These are phyloP conservation scores for Eucalyptus lansdowneana DNA, from an alignment of 345 rosid genomes.

Conservation along the genomic window DNA sequence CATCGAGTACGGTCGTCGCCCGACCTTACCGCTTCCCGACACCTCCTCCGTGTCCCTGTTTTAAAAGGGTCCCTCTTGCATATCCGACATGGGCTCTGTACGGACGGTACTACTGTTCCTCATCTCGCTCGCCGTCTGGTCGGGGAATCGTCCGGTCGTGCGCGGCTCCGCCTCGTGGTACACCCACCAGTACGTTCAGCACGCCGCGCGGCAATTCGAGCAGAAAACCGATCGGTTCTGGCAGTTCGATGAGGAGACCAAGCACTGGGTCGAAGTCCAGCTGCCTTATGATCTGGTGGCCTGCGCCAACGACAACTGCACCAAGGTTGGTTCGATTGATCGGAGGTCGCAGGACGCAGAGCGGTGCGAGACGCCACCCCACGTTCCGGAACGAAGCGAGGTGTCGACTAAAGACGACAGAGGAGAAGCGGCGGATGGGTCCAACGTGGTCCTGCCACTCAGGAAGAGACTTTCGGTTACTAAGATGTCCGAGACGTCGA, in stretches of 20 bases:
- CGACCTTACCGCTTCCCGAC: neutral
- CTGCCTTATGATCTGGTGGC: constrained; percentile 57
- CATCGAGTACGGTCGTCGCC: neutral
- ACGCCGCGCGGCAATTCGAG: constrained; percentile 18
- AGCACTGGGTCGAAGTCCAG: constrained; percentile 43
- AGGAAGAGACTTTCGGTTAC: constrained; percentile 53
- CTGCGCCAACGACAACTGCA: constrained; percentile 43
- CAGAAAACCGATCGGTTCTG: constrained; percentile 56
- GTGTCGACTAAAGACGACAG: constrained; percentile 2
- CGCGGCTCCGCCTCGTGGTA: constrained; percentile 16
- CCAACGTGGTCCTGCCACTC: constrained; percentile 10
- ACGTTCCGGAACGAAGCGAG: neutral
- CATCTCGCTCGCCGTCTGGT: constrained; percentile 10
- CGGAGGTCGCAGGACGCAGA: neutral
- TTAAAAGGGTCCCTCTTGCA: neutral
- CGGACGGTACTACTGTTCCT: neutral
- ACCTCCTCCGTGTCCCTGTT: neutral
- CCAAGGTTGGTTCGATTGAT: constrained; percentile 35
- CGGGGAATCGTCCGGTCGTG: neutral
- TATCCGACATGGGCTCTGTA: neutral
- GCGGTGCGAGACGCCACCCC: neutral
- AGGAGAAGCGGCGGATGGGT: constrained; percentile 1
- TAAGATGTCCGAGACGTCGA: constrained; percentile 46
- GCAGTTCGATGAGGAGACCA: constrained; percentile 44
- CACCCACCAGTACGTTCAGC: constrained; percentile 6